phyloP scores from a whole-genome alignment of 768 basidiomycete genomes.

The Suillus decipiens region DNA sequence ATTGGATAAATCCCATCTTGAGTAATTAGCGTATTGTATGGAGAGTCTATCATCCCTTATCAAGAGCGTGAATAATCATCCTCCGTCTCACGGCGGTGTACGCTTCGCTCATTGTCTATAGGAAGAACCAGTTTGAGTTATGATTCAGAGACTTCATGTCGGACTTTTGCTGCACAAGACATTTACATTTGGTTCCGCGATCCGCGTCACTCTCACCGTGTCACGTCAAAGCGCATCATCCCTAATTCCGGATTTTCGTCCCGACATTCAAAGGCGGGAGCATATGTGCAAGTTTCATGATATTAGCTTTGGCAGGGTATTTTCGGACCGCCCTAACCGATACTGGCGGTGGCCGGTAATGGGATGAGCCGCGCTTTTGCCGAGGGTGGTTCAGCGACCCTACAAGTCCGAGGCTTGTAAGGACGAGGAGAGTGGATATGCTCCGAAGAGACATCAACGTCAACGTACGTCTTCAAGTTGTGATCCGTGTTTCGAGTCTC shows the following conservation, averaged over 20 bases:
- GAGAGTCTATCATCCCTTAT: background rate
- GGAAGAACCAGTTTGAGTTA: background rate
- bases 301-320: background rate
- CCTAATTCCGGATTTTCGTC: background rate
- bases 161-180: background rate
- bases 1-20: background rate
- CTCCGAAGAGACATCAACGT: background rate
- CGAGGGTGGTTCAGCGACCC: background rate
- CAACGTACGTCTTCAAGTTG: background rate
- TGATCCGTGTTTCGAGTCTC: constrained; percentile 1
- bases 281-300: background rate
- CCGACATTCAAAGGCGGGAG: background rate
- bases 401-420: background rate
- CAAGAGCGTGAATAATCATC: background rate
- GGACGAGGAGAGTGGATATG: background rate
- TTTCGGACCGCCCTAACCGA: background rate
- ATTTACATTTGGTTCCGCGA: constrained; percentile 1
- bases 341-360: background rate
- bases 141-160: background rate
- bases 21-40: background rate
- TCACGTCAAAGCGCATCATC: background rate
- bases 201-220: background rate
- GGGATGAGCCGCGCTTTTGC: background rate
- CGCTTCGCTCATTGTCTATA: background rate
- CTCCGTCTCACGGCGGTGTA: background rate